Percentiles rank a stretch among this genome's conserved stretches.
These are phyloP conservation scores for Hylodesmum podocarpum DNA, from an alignment of 306 rosid genomes.

Conservation along the genomic window DNA sequence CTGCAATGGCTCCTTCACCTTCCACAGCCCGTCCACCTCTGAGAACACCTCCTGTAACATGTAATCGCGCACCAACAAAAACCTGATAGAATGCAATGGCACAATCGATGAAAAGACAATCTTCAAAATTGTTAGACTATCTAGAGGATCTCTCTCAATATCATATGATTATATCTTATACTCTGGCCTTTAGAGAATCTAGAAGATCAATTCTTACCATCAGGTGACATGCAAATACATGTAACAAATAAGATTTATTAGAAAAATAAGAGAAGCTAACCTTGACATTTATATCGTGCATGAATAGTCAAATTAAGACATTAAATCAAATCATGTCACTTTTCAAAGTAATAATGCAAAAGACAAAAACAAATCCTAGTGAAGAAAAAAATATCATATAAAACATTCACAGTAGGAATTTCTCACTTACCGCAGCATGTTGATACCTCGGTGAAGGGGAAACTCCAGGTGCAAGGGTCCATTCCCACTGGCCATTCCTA, in stretches of 20 bases:
- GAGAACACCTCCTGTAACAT: constrained; percentile 96
- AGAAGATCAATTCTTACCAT: neutral
- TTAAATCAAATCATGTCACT: neutral
- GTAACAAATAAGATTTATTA: constrained; percentile 1
- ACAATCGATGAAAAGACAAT: constrained; percentile 13
- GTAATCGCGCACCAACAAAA: constrained; percentile 97
- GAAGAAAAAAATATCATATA: constrained; percentile 7
- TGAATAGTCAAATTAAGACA: constrained; percentile 7
- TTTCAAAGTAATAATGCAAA: neutral
- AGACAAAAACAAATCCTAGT: neutral
- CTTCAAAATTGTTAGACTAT: constrained; percentile 9
- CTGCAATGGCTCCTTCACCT: constrained; percentile 95
- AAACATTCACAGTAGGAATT: constrained; percentile 19
- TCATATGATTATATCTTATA: constrained; percentile 12
- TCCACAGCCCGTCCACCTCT: constrained; percentile 95
- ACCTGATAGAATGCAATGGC: constrained; percentile 57
- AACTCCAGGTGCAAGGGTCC: constrained; percentile 99
- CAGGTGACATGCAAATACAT: neutral
- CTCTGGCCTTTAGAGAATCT: neutral
- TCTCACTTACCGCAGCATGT: constrained; percentile 92
- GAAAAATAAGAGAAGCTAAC: neutral
- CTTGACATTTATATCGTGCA: neutral
- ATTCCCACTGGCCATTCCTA: constrained; percentile 98
- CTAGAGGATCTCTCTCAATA: constrained; percentile 3
- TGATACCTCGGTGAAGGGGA: constrained; percentile 97